Evolutionary conservation across 805 yeast genomes (phyloP).

Genomic region (Blastobotrys muscicola): DNA sequence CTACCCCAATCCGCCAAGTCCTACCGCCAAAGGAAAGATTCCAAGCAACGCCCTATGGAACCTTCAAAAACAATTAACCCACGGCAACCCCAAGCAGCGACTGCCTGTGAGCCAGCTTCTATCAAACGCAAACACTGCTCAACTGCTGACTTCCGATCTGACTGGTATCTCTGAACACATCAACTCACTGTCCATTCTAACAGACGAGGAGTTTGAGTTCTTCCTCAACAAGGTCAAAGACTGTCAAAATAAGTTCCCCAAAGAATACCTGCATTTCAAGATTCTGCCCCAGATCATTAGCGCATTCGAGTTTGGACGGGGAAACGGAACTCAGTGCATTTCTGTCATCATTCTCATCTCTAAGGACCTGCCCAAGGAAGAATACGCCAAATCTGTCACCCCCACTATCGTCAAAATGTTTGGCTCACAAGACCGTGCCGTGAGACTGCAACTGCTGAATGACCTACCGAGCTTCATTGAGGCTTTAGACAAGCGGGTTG

Average conservation of each 20-base stretch:
- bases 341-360: conserved; percentile 26
- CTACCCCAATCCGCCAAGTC: conserved; percentile 10
- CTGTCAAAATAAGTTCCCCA: conserved; percentile 29
- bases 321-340: conserved; percentile 13
- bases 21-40: conserved; percentile 7
- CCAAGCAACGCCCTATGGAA: conserved; percentile 11
- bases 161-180: conserved; percentile 45
- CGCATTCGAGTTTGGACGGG: conserved; percentile 27
- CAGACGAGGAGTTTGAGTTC: conserved; percentile 43
- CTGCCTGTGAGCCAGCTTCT: conserved; percentile 11
- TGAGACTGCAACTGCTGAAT: conserved; percentile 62
- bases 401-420: conserved; percentile 60
- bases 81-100: conserved; percentile 10
- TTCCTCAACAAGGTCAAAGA: conserved; percentile 32
- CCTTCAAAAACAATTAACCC: conserved; percentile 8
- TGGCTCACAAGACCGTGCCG: conserved; percentile 61
- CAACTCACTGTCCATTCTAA: conserved; percentile 45
- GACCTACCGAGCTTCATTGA: conserved; percentile 48
- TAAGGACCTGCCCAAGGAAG: conserved; percentile 24
- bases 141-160: conserved; percentile 33
- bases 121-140: conserved; percentile 11
- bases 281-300: conserved; percentile 61
- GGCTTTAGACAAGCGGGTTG: conserved; percentile 45
- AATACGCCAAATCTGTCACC: conserved; percentile 37
- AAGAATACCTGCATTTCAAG: conserved; percentile 47